These are phyloP conservation scores for Epichloe gansuensis DNA, from an alignment of 2,329 filamentous ascomycete genomes.

Conservation along the genomic window DNA sequence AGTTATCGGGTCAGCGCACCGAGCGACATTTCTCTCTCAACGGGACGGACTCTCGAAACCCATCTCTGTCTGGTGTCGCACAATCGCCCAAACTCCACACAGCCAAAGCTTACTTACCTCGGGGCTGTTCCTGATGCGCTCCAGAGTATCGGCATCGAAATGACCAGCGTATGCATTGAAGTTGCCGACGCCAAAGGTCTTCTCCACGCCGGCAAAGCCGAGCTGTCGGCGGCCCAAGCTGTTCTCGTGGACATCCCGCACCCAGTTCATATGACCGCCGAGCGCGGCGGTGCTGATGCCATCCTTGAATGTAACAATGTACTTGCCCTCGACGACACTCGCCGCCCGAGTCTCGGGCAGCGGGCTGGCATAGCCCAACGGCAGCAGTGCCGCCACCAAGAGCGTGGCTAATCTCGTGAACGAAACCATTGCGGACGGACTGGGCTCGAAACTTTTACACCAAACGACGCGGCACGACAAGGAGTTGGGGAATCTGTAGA, in stretches of 20 bases:
- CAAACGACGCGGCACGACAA: neutral
- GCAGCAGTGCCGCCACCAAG: neutral
- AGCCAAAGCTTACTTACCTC: conserved; percentile 19
- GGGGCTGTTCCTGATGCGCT: conserved; percentile 25
- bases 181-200: conserved; percentile 19
- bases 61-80: no score
- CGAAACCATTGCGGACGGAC: neutral
- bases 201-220: conserved; percentile 19
- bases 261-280: conserved; percentile 23
- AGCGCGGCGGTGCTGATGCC: conserved; percentile 19
- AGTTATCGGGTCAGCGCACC: no score
- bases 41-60: no score
- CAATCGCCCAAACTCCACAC: no score
- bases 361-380: neutral
- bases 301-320: conserved; percentile 34
- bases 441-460: no score
- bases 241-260: conserved; percentile 19
- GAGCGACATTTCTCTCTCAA: no score
- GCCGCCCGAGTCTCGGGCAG: neutral
- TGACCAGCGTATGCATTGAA: conserved; percentile 31
- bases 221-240: conserved; percentile 22
- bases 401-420: neutral
- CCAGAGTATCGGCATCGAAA: conserved; percentile 29
- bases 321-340: conserved; percentile 24
- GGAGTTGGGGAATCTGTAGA: neutral